These are phyloP conservation scores for Xerocomellus amylosporus DNA, from an alignment of 768 basidiomycete species.

Conservation along the genomic window DNA sequence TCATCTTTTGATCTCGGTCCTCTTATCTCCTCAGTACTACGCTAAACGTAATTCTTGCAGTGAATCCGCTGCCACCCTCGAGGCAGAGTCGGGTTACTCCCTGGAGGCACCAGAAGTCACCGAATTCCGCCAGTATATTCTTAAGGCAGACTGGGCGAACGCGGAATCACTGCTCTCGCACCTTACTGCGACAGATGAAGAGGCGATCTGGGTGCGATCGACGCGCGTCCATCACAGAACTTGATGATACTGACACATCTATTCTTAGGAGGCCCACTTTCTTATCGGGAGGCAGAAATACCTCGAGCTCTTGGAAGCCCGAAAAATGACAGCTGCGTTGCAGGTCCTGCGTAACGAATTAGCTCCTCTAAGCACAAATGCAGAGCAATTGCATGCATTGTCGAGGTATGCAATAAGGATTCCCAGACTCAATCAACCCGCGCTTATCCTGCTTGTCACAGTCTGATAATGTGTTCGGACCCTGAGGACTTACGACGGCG, in stretches of 20 bases:
- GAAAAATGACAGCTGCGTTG: slow-evolving; percentile 76
- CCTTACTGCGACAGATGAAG: slow-evolving; percentile 67
- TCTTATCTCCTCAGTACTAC: slow-evolving; percentile 2
- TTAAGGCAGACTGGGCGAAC: slow-evolving; percentile 77
- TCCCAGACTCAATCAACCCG: slow-evolving; percentile 8
- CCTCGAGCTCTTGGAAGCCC: slow-evolving; percentile 83
- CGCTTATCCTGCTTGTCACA: slow-evolving; percentile 32
- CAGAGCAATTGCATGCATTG: slow-evolving; percentile 79
- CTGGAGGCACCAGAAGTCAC: slow-evolving; percentile 77
- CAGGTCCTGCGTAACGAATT: slow-evolving; percentile 85
- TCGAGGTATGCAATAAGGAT: slow-evolving; percentile 63
- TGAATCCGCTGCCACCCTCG: slow-evolving; percentile 83
- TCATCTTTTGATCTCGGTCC: slow-evolving; percentile 14
- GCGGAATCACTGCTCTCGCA: slow-evolving; percentile 68
- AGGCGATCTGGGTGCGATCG: slow-evolving; percentile 60
- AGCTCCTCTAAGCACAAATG: slow-evolving; percentile 74
- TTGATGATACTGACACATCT: slow-evolving; percentile 20
- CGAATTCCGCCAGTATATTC: slow-evolving; percentile 75
- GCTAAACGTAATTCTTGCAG: slow-evolving; percentile 40
- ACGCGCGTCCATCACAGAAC: slow-evolving; percentile 23
- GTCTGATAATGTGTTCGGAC: slow-evolving; percentile 90
- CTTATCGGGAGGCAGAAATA: slow-evolving; percentile 95
- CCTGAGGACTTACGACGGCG: slow-evolving; percentile 77
- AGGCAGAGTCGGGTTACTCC: slow-evolving; percentile 89
- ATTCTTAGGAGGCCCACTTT: slow-evolving; percentile 71